Percentiles rank a stretch among this genome's conserved stretches.
Conservation (phyloP, 371 early-diverging fungal species). For the Paraphysoderma sedebokerense region DNA sequence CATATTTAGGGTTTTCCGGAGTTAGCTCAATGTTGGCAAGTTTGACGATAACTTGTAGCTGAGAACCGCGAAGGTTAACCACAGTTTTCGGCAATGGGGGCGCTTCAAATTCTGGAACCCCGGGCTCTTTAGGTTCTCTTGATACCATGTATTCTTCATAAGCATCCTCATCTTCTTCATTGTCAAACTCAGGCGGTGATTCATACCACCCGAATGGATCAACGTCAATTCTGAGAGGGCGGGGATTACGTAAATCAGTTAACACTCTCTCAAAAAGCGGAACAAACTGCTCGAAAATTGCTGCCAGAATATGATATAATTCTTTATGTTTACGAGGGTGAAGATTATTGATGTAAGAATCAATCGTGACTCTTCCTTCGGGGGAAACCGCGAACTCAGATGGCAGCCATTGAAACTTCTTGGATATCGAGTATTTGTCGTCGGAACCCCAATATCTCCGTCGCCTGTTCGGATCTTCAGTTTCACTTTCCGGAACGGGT, state of each 20-base stretch:
- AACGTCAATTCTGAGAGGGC: neutral
- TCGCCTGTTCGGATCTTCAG: too few relatives aligned
- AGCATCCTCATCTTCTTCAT: conserved; percentile 7
- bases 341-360: conserved; percentile 40
- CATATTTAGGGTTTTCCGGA: conserved; percentile 31
- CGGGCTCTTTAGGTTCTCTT: conserved; percentile 6
- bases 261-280: conserved; percentile 21
- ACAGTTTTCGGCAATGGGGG: too few relatives aligned
- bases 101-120: too few relatives aligned
- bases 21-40: conserved; percentile 34
- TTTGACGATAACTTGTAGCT: conserved; percentile 45
- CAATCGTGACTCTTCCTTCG: conserved; percentile 12
- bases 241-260: conserved; percentile 5
- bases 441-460: too few relatives aligned
- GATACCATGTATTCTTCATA: conserved; percentile 4
- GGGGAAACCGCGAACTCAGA: conserved; percentile 21
- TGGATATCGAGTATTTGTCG: neutral
- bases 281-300: conserved; percentile 14
- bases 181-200: conserved; percentile 3
- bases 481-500: too few relatives aligned
- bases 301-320: conserved; percentile 17
- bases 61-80: conserved; percentile 12
- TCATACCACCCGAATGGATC: conserved; percentile 3
- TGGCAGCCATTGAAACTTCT: conserved; percentile 30
- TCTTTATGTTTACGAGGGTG: conserved; percentile 18